Base-by-base conservation (phyloP, 2,329 filamentous ascomycete genomes). In the Orbilia javanica region DNA sequence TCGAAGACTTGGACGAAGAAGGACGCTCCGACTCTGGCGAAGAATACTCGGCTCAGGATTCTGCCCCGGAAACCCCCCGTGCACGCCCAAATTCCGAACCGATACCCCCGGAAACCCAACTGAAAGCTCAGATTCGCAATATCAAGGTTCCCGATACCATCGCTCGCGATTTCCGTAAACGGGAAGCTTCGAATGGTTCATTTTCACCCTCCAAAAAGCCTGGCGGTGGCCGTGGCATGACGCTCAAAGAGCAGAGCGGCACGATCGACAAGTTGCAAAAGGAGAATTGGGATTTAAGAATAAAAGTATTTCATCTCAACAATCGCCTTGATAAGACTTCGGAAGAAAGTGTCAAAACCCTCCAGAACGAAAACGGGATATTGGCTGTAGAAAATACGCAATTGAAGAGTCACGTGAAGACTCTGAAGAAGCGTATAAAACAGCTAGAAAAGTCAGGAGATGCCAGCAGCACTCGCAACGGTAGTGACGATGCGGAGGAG, bases 281-380 rank as follows among this genome's bases (percentile, higher is more conserved):
- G 85, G 96, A 99, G 84, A 99, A 99, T 80, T 99, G 98, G 83
- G 95, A 97, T 83, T 86, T 98, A 69, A 97, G 98, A 85, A 90
- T 98, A 84, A 96, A 97, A 83, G 96, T 98, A 80, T 96, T 97
- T 87, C 99, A 97, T 83, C 88, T 99, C 60, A 96, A 95, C 82
- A 93, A 98, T 84, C 92, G 95, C 1, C 86, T 99, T 20, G 94
- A 97, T 84, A 96, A 95, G 83, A 89, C 96, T 48, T 97, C 94
- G 0, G 95, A 98, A 83, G 95, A 98, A 85, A 94, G 94, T 80
- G 91, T 99, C 83, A 97, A 97, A 85, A 95, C 97, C 83, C 96
- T 97, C 91, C 97, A 98, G 81, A 94, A 93, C 52, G 95, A 97
- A 84, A 99, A 97, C 82, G 95, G 98, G 3, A 94, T 97, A 83